Base-by-base conservation (phyloP, 208 protist genomes). In the Trypanosoma rangeli region DNA sequence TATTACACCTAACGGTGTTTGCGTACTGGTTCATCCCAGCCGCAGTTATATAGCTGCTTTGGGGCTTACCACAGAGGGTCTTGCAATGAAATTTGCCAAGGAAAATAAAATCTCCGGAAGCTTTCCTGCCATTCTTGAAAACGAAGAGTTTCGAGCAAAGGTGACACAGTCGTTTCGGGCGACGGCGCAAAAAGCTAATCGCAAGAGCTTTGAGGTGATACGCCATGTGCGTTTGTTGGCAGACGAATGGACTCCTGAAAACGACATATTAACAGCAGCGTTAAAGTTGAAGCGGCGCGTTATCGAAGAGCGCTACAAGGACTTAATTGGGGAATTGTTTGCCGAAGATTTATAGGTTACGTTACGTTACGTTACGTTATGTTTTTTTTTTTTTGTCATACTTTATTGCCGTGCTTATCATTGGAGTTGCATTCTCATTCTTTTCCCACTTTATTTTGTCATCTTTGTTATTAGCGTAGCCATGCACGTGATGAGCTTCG, bases 241-340 rank as follows among this genome's bases (percentile, higher is more conserved):
- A 18, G 88, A 94, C 20, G 86, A 93, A 67, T 96, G 91, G 91
- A 94, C 91, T 8, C 75, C 85, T 4, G 85, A 91, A 65, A 96
- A 94, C 67, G 84, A 80, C 28, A 68, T 87, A 33, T 73, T 96
- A 44, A 96, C 91, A 4, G 86, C 91, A 0, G 85, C 91, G 1
- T 80, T 90, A 83, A 96, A 96, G 70, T 77, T 96, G 28, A 86
- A 86, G 58, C 79, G 91, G 48, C 77, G 80, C 33, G 70, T 71
- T 4, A 82, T 96, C 50, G 81, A 89, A 12, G 79, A 87, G 57
- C 68, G 71, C 4, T 94, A 94, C 70, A 80, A 75, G 50, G 70
- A 84, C 9, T 39, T 78, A 1, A 96, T 96, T 59, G 56, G 73
- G 13, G 59, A 83, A 29, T 69, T 94, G 22, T 96, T 94, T 58